phyloP scores from a whole-genome alignment of 352 stramenopile species.

The Peronospora belbahrii region DNA sequence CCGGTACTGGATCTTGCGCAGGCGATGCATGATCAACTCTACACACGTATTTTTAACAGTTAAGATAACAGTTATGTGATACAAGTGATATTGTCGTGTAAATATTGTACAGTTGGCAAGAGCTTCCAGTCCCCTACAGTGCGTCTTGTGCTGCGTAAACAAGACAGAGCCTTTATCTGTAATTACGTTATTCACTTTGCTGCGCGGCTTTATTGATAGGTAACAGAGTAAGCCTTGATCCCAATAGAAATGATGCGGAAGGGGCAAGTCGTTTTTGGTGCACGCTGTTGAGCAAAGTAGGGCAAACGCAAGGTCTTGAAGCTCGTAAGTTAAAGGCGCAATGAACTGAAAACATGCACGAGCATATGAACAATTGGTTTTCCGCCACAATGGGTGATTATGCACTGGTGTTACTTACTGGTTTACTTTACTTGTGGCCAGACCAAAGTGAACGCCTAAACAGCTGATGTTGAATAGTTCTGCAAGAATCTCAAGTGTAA shows the following conservation, averaged over 20 bases:
- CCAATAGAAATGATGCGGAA: too few species aligned
- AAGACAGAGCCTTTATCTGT: too few species aligned
- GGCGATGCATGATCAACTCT: slow-evolving; percentile 80
- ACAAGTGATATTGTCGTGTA: not conserved
- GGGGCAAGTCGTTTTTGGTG: too few species aligned
- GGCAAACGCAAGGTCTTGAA: slow-evolving; percentile 85
- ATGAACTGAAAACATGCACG: slow-evolving; percentile 64
- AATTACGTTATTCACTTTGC: too few species aligned
- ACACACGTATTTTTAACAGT: slow-evolving; percentile 86
- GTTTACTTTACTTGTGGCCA: slow-evolving; percentile 82
- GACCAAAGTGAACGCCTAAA: slow-evolving; percentile 82
- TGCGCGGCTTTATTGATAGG: too few species aligned
- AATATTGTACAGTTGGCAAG: too few species aligned
- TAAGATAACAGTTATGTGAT: slow-evolving; percentile 3
- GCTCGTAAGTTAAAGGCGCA: slow-evolving; percentile 80
- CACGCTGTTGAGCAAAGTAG: too few species aligned
- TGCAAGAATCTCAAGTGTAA: slow-evolving; percentile 44
- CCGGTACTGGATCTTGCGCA: slow-evolving; percentile 77
- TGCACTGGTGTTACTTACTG: too few species aligned
- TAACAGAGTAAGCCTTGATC: too few species aligned
- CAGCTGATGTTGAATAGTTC: slow-evolving; percentile 64
- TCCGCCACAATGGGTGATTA: too few species aligned
- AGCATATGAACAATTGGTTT: slow-evolving; percentile 45
- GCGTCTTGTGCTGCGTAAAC: too few species aligned
- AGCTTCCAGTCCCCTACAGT: too few species aligned